Base-by-base conservation (phyloP, 1,139 yeast species). In the Saccharomyces pastorianus region DNA sequence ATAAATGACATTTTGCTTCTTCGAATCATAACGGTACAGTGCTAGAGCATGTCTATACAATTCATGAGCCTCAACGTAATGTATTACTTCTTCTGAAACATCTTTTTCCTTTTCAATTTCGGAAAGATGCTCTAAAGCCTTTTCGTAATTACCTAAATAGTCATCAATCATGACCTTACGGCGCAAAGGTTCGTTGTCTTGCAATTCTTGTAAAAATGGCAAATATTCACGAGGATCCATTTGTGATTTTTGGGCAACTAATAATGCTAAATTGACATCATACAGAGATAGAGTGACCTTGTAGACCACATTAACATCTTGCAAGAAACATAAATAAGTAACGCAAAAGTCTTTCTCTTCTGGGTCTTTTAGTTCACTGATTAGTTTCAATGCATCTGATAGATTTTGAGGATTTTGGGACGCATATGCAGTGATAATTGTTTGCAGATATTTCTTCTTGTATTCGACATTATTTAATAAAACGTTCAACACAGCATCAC, bases 161-260 rank as follows among this genome's bases (percentile, higher is more conserved):
- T 88, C 85, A 67, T 95, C 99, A 61, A 95, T 87, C 65, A 83
- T 73, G 65, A 88, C 90, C 65, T 80, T 78, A 62, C 84, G 82
- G 56, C 96, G 80, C 51, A 82, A 71, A 20, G 81, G 83, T 0
- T 80, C 75, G 68, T 85, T 87, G 38, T 80, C 80, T 61, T 88
- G 87, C 54, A 95, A 75, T 53, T 82, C 79, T 65, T 90, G 96
- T 61, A 95, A 76, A 70, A 93, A 95, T 52, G 99, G 97, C 53
- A 95, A 73, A 65, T 93, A 95, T 69, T 95, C 99, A 66, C 91
- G 89, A 28, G 99, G 99, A 73, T 95, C 99, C 77, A 86, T 90
- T 70, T 93, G 98, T 0, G 97, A 90, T 66, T 90, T 93, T 69
- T 95, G 98, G 0, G 99, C 99, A 59, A 95, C 84, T 11, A 81